These are phyloP conservation scores for Oryza glumipatula DNA, from an alignment of 176 grass and related monocot species.

Conservation along the genomic window DNA sequence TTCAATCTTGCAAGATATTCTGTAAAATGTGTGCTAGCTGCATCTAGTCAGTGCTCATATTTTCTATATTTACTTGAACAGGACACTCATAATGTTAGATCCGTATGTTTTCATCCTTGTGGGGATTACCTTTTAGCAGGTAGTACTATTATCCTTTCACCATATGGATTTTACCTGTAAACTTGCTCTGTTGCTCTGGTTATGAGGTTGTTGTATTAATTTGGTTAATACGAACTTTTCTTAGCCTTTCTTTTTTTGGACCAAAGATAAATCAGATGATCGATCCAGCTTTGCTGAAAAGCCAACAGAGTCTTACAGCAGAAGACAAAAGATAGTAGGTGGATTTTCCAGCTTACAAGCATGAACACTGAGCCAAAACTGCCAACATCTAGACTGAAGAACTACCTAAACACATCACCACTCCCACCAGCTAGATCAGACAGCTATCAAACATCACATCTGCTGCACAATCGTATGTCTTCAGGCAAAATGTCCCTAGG, in stretches of 20 bases:
- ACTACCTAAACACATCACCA: background rate
- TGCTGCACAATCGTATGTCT: background rate
- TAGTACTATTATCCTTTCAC: slow-evolving; percentile 60
- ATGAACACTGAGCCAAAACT: background rate
- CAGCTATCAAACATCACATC: background rate
- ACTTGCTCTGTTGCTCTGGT: slow-evolving; percentile 22
- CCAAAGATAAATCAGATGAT: background rate
- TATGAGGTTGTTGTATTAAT: slow-evolving; percentile 26
- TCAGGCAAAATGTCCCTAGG: background rate
- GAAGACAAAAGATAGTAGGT: background rate
- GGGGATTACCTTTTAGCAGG: slow-evolving; percentile 95
- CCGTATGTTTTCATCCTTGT: slow-evolving; percentile 97
- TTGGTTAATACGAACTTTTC: slow-evolving; percentile 12
- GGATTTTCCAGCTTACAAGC: background rate
- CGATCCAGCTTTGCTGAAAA: background rate
- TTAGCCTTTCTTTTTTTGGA: slow-evolving; percentile 2
- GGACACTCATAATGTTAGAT: slow-evolving; percentile 99
- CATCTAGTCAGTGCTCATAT: slow-evolving; percentile 8
- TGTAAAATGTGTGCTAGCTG: background rate
- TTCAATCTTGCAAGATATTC: slow-evolving; percentile 19
- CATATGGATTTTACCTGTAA: slow-evolving; percentile 18
- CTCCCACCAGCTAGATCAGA: background rate
- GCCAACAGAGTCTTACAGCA: background rate
- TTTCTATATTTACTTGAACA: slow-evolving; percentile 48
- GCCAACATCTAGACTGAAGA: background rate